These are phyloP conservation scores for Canariomyces notabilis DNA, from an alignment of 2,329 filamentous ascomycete genomes.

Conservation along the genomic window DNA sequence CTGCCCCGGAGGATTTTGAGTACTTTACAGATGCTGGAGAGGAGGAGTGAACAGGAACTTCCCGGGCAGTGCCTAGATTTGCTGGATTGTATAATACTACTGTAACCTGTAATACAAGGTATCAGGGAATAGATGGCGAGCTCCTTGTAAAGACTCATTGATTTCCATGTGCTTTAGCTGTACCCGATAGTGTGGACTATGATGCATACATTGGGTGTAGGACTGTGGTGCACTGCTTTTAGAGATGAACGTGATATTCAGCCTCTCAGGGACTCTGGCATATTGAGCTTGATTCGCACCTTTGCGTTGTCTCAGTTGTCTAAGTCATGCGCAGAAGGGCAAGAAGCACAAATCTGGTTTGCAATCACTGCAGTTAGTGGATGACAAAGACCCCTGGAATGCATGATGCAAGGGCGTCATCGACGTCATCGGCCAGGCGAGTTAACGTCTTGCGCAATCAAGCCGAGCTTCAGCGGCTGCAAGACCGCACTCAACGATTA, in stretches of 20 bases:
- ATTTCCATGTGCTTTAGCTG: no score
- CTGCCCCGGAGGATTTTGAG: constrained; percentile 67
- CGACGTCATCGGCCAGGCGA: constrained; percentile 4
- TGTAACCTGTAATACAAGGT: constrained; percentile 2
- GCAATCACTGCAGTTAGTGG: neutral
- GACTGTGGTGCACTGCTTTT: no score
- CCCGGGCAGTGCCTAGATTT: neutral
- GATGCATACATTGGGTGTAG: no score
- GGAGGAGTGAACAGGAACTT: constrained; percentile 31
- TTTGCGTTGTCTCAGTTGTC: no score
- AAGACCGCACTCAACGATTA: no score
- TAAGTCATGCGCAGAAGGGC: no score
- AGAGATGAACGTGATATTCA: no score
- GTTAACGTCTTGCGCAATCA: neutral
- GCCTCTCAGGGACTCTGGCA: no score
- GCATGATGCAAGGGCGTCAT: neutral
- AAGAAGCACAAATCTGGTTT: no score
- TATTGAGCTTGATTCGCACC: no score
- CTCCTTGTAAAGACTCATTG: no score
- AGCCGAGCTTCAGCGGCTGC: no score
- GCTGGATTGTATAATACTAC: constrained; percentile 8
- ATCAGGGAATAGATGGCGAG: neutral
- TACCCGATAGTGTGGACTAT: neutral
- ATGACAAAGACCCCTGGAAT: neutral
- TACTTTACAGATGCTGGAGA: constrained; percentile 67